Conservation (phyloP, 352 stramenopile species). For the Globisporangium alternatum region DNA sequence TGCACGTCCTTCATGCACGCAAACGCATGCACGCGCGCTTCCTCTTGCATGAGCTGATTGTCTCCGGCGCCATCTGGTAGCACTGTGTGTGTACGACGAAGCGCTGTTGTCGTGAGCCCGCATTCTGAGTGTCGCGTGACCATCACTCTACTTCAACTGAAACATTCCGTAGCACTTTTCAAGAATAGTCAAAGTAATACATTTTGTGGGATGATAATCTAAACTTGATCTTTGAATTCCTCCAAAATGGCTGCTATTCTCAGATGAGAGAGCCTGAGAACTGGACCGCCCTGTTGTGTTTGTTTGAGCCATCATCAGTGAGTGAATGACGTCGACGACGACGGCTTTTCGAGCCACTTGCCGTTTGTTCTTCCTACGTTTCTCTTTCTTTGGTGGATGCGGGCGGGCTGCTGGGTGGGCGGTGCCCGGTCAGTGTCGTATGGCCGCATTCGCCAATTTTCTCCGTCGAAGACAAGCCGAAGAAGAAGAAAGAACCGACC, state of each 20-base stretch:
- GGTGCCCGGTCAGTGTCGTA: no score
- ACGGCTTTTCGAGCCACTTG: slow-evolving; percentile 13
- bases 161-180: not conserved
- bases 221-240: not conserved
- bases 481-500: not conserved
- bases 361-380: slow-evolving; percentile 8
- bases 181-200: not conserved
- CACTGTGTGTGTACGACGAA: not conserved
- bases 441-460: slow-evolving; percentile 11
- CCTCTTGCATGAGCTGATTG: not conserved
- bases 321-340: slow-evolving; percentile 11
- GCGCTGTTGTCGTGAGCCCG: not conserved
- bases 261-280: slow-evolving; percentile 1
- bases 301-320: slow-evolving; percentile 3
- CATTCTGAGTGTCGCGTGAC: slow-evolving; percentile 10
- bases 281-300: not conserved
- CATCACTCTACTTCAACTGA: slow-evolving; percentile 16
- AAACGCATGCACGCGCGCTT: not conserved
- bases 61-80: not conserved
- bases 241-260: not conserved
- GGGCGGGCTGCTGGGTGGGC: not conserved
- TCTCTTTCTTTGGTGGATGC: slow-evolving; percentile 1
- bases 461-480: slow-evolving; percentile 2
- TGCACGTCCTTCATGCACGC: not conserved
- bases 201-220: not conserved